Base-by-base conservation (phyloP, 192 early-diverging fungal genomes). In the Podila epigama region DNA sequence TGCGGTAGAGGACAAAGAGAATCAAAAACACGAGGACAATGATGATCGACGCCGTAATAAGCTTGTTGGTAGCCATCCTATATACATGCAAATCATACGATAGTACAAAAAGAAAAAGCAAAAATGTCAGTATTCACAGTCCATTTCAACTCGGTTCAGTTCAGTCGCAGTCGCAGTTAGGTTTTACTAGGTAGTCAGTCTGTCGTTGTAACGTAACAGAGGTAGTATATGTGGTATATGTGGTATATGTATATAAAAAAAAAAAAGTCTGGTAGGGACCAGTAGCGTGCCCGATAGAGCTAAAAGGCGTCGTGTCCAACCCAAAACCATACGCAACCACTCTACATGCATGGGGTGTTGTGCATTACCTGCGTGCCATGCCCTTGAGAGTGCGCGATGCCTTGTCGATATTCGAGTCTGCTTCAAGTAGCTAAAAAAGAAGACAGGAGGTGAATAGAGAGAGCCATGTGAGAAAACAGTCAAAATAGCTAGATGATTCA, bases 51-150 rank as follows among this genome's bases (percentile, higher is more conserved):
- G 87, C 91, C 3, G 93, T 94, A 44, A 98, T 88, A 75, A 94
- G 75, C 75, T 94, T 94, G 89, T 95, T 97, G 20, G 90, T 90
- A 18, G 90, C 87, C 88, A 97, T 87, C 37, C 95, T 95, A 83
- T 32, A 36, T 15, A 29, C 35, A 63, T n/a, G 28, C 40, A 22
- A 22, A 39, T 33, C 3, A 35, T 41, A 29, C 18, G 8, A 32
- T 6, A 31, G 11, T 5, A 20, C 27, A 27, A 22, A 44, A 60
- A 13, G 27, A 68, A 58, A 27, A 41, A 29, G 41, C 9, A 51
- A n/a, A n/a, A n/a, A n/a, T n/a, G n/a, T n/a, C n/a, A n/a, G n/a
- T n/a, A n/a, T n/a, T n/a, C n/a, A n/a, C n/a, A n/a, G n/a, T n/a
- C n/a, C n/a, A n/a, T n/a, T n/a, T n/a, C n/a, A n/a, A n/a, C n/a